phyloP scores from a whole-genome alignment of 140 eudicot genomes.

The Stevia rebaudiana region DNA sequence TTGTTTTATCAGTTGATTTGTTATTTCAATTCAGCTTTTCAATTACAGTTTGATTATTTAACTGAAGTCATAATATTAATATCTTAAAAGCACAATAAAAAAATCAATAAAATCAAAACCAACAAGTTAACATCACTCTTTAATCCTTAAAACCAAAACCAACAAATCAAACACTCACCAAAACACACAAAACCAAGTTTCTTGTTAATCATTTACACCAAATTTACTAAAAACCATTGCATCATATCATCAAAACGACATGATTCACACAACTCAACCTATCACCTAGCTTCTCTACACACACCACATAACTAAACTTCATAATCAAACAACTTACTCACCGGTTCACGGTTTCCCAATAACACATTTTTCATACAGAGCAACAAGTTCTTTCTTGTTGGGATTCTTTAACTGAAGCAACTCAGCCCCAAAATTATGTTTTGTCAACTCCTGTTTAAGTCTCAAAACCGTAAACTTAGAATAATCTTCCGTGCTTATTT shows the following conservation, averaged over 20 bases:
- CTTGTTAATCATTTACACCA: not conserved
- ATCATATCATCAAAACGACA: constrained; percentile 3
- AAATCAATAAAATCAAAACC: not conserved
- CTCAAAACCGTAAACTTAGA: constrained; percentile 60
- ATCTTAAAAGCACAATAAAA: not conserved
- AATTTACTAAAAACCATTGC: not conserved
- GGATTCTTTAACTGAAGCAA: constrained; percentile 68
- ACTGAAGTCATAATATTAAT: too few species aligned
- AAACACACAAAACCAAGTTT: constrained; percentile 7
- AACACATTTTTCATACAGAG: constrained; percentile 74
- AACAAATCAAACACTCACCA: constrained; percentile 6
- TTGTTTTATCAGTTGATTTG: not conserved
- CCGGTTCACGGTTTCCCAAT: constrained; percentile 41
- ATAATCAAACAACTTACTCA: not conserved
- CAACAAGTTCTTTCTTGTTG: constrained; percentile 71
- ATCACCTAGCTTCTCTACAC: constrained; percentile 16
- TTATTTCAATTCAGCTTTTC: not conserved
- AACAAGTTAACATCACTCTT: constrained; percentile 6
- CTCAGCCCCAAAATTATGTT: constrained; percentile 77
- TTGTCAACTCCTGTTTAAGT: constrained; percentile 79
- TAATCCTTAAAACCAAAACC: constrained; percentile 5
- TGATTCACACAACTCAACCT: not conserved
- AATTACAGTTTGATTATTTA: too few species aligned
- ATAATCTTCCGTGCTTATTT: constrained; percentile 49
- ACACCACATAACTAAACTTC: not conserved